Evolutionary conservation across 2,329 filamentous ascomycete genomes (phyloP).

Genomic region (Teratosphaeria nubilosa): DNA sequence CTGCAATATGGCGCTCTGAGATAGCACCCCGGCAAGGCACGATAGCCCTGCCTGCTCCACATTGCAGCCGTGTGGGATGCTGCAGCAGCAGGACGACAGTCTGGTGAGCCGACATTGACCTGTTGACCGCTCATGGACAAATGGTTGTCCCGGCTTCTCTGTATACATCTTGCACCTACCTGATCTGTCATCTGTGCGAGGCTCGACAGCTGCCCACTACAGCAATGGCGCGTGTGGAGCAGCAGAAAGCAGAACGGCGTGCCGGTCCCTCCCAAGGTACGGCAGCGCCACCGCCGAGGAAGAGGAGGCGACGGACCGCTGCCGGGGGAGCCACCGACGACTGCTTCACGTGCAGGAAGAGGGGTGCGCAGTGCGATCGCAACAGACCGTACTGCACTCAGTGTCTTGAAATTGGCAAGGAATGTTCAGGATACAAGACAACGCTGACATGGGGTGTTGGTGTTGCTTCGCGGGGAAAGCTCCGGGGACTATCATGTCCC

Average conservation of each 20-base stretch:
- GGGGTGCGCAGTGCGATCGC: slow-evolving; percentile 77
- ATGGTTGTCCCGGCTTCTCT: background rate
- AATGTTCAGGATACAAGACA: slow-evolving; percentile 94
- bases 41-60: background rate
- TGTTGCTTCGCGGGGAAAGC: slow-evolving; percentile 88
- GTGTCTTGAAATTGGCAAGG: slow-evolving; percentile 82
- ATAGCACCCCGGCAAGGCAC: background rate
- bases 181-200: background rate
- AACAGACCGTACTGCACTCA: slow-evolving; percentile 89
- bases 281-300: slow-evolving; percentile 27
- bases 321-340: slow-evolving; percentile 85
- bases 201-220: background rate
- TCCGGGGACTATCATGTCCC: slow-evolving; percentile 73
- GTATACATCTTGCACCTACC: background rate
- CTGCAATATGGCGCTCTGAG: background rate
- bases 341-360: slow-evolving; percentile 86
- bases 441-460: slow-evolving; percentile 94
- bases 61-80: background rate
- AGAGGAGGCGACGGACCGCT: slow-evolving; percentile 79
- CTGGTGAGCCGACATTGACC: background rate
- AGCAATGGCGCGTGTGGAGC: background rate
- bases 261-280: background rate
- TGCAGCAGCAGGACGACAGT: background rate
- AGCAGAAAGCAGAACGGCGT: background rate
- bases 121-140: background rate